phyloP scores from a whole-genome alignment of 768 basidiomycete genomes.

The Suillus weaverae region DNA sequence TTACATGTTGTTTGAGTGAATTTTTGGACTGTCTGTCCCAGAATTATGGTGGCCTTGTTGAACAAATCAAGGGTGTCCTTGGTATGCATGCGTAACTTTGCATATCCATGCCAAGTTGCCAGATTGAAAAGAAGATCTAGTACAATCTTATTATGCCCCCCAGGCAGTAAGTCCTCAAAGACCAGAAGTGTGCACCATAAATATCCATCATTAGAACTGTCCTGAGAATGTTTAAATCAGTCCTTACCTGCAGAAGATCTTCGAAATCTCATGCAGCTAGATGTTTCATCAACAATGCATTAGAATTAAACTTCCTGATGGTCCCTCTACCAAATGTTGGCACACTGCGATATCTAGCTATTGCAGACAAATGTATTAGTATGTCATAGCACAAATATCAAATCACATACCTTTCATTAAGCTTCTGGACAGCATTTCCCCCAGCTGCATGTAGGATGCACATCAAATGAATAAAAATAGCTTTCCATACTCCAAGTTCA shows the following conservation, averaged over 20 bases:
- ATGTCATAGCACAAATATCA: background rate
- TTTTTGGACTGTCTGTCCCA: no score
- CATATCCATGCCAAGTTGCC: no score
- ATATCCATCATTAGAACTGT: background rate
- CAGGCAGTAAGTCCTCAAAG: background rate
- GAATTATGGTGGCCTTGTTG: no score
- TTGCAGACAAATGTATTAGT: no score
- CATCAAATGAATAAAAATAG: constrained; percentile 15
- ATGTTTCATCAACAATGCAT: constrained; percentile 34
- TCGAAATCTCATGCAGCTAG: constrained; percentile 38
- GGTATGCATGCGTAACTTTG: no score
- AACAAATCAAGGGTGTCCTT: no score
- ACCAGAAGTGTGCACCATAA: background rate
- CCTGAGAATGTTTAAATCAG: background rate
- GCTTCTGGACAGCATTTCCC: background rate
- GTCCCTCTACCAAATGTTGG: constrained; percentile 31
- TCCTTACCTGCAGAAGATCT: constrained; percentile 31
- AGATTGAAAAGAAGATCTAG: no score
- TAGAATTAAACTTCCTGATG: constrained; percentile 29
- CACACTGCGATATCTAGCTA: constrained; percentile 26
- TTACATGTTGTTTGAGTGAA: no score
- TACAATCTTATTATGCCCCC: background rate
- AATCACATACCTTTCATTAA: constrained; percentile 16
- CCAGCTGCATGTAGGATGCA: constrained; percentile 14
- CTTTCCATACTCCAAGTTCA: constrained; percentile 19